These are phyloP conservation scores for Cladosporium sp. DNA, from an alignment of 2,329 filamentous ascomycete species.

Conservation along the genomic window DNA sequence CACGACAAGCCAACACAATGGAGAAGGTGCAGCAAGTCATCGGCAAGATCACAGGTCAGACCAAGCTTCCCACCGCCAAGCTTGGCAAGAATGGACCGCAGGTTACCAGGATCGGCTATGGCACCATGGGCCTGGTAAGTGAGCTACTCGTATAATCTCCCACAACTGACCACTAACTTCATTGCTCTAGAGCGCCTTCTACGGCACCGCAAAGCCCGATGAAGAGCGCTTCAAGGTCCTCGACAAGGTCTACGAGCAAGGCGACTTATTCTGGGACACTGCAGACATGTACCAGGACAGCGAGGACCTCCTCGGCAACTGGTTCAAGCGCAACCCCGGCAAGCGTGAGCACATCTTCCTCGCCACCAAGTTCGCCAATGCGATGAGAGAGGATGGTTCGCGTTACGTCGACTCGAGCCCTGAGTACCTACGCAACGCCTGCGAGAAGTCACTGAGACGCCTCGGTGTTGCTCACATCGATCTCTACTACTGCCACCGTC, in stretches of 20 bases:
- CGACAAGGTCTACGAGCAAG: conserved; percentile 48
- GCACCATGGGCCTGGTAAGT: conserved; percentile 48
- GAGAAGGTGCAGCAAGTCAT: conserved; percentile 18
- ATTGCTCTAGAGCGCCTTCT: conserved; percentile 33
- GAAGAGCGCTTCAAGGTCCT: conserved; percentile 49
- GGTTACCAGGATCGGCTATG: conserved; percentile 50
- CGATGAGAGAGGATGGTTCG: conserved; percentile 35
- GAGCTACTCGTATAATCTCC: not conserved
- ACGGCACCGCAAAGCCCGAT: conserved; percentile 47
- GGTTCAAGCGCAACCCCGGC: conserved; percentile 42
- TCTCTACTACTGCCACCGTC: conserved; percentile 41
- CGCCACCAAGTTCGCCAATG: conserved; percentile 51
- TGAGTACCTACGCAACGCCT: conserved; percentile 31
- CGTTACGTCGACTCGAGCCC: conserved; percentile 33
- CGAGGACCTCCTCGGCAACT: conserved; percentile 41
- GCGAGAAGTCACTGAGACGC: conserved; percentile 36
- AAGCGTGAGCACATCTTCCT: conserved; percentile 48
- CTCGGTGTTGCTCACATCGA: conserved; percentile 39
- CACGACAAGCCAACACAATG: not conserved
- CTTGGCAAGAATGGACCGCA: conserved; percentile 51
- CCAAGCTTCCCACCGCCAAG: conserved; percentile 39
- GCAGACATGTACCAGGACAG: conserved; percentile 37
- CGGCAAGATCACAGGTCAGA: conserved; percentile 15
- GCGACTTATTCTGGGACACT: conserved; percentile 51
- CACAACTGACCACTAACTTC: not conserved